Conservation (phyloP, 805 yeast species). For the Tanozyma kutaoensis region DNA sequence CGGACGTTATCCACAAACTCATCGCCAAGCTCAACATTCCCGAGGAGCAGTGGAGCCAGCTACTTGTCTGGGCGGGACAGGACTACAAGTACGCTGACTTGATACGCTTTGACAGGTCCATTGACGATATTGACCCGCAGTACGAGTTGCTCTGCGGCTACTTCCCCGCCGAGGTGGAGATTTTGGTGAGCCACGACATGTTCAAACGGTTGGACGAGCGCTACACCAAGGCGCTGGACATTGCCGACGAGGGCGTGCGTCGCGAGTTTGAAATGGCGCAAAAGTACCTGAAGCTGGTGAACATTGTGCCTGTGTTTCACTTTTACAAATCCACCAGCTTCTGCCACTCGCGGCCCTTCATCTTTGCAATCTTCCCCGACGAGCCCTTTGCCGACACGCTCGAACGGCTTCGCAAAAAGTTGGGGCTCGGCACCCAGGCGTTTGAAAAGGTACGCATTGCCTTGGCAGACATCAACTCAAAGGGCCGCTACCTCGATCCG, state of each 20-base stretch:
- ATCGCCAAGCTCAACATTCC: conserved; percentile 40
- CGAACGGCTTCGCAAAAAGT: conserved; percentile 41
- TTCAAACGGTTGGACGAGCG: conserved; percentile 11
- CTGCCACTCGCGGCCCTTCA: conserved; percentile 77
- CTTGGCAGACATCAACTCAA: conserved; percentile 28
- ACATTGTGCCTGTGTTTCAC: conserved; percentile 57
- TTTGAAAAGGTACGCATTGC: conserved; percentile 67
- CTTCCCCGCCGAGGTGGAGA: conserved; percentile 29
- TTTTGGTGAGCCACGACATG: conserved; percentile 22
- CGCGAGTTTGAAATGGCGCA: conserved; percentile 6
- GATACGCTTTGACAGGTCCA: conserved; percentile 19
- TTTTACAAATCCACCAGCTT: conserved; percentile 55
- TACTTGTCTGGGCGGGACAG: conserved; percentile 46
- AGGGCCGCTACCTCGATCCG: conserved; percentile 29
- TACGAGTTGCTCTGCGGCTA: conserved; percentile 26
- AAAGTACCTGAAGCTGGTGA: conserved; percentile 14
- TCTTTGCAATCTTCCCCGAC: conserved; percentile 54
- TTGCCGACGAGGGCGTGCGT: conserved; percentile 9
- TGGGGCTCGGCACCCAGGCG: conserved; percentile 72
- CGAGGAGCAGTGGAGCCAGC: conserved; percentile 28
- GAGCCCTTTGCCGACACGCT: conserved; percentile 56
- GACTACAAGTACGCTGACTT: conserved; percentile 25
- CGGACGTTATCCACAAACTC: conserved; percentile 40
- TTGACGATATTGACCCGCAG: conserved; percentile 20
- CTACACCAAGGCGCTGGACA: conserved; percentile 9